A percentile compares a stretch with the other conserved stretches of the same genome.
These are phyloP conservation scores for Cyberlindnera americana DNA, from an alignment of 805 yeast genomes.

Conservation along the genomic window DNA sequence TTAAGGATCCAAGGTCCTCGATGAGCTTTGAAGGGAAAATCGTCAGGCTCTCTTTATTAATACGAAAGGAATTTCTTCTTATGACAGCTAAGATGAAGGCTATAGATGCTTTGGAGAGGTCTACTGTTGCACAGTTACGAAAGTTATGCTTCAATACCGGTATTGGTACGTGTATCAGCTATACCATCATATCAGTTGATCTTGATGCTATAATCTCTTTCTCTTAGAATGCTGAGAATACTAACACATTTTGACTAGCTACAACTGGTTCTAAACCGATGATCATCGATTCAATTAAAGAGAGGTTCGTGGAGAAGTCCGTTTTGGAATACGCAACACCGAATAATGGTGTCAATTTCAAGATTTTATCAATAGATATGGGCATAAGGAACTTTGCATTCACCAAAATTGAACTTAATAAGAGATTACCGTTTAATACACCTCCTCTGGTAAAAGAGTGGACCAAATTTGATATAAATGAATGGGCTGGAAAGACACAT, in stretches of 20 bases:
- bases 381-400: slow-evolving; percentile 37
- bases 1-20: no score
- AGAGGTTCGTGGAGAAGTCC: slow-evolving; percentile 6
- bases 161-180: slow-evolving; percentile 11
- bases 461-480: slow-evolving; percentile 32
- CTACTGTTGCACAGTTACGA: slow-evolving; percentile 13
- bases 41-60: no score
- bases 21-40: no score
- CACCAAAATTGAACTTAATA: slow-evolving; percentile 26
- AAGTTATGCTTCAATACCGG: slow-evolving; percentile 20
- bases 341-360: slow-evolving; percentile 19
- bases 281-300: slow-evolving; percentile 6
- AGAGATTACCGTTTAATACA: slow-evolving; percentile 20
- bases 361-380: slow-evolving; percentile 34
- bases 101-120: slow-evolving; percentile 8
- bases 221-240: no score
- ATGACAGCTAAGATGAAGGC: slow-evolving; percentile 6
- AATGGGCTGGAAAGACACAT: slow-evolving; percentile 13
- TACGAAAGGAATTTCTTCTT: not conserved
- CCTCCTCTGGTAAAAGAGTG: slow-evolving; percentile 31
- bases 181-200: no score
- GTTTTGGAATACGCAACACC: slow-evolving; percentile 16
- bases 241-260: slow-evolving; percentile 6
- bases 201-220: no score
- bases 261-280: slow-evolving; percentile 17